Conservation (phyloP, 177 flowering plant species). For the Telopea speciosissima region DNA sequence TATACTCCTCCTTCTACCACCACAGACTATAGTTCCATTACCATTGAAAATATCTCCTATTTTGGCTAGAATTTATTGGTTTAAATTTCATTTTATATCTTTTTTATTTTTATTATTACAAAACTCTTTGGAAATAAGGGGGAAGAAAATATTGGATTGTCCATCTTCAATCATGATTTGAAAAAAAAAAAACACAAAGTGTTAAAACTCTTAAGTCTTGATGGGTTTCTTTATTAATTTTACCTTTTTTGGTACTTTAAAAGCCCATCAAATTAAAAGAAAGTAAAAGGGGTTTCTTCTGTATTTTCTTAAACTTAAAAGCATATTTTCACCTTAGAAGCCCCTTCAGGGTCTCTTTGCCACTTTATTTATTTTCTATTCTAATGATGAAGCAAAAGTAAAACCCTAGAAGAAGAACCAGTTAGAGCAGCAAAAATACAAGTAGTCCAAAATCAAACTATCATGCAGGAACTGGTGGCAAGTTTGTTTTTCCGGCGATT, state of each 20-base stretch:
- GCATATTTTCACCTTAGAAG: too few species aligned
- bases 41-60: conserved; percentile 53
- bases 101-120: background rate
- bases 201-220: background rate
- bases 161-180: background rate
- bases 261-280: background rate
- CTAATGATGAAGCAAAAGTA: background rate
- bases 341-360: background rate
- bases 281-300: too few species aligned
- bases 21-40: conserved; percentile 43
- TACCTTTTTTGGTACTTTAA: background rate
- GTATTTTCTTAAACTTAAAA: too few species aligned
- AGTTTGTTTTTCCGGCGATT: too few species aligned
- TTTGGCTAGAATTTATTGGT: conserved; percentile 27
- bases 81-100: conserved; percentile 8
- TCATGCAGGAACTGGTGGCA: too few species aligned
- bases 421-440: background rate
- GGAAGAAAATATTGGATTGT: too few species aligned
- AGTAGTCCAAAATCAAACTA: too few species aligned
- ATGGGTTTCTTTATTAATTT: background rate
- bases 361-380: background rate
- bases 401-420: background rate
- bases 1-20: conserved; percentile 36
- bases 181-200: too few species aligned
- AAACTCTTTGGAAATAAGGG: too few species aligned